Base-by-base conservation (phyloP, 176 grass and related monocot species). In the Thalia dealbata region DNA sequence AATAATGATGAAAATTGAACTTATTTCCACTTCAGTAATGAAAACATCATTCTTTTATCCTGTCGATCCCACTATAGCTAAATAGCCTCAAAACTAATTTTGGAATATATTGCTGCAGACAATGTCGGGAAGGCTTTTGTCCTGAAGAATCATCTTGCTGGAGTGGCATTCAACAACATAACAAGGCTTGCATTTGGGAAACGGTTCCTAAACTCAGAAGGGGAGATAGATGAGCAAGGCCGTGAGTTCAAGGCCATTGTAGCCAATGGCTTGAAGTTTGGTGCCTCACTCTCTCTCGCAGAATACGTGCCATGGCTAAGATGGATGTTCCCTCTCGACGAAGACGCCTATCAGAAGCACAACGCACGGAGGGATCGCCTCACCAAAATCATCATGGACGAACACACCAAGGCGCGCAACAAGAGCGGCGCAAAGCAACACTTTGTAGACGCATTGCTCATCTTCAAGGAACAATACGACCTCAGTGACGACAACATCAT, bases 171-270 rank as follows among this genome's bases (percentile, higher is more conserved):
- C 77, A 86, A 92, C 78, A 92, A 88, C 77, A 92, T 92, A 66
- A 92, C 89, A 29, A 72, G 85, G 73, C 80, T 92, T 25, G 82
- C 89, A 7, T 96, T 96, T 58, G 91, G 91, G 66, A 96, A 96
- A 78, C 85, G 91, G 50, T 96, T 96, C 76, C 19, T 91, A 69
- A 77, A 82, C 46, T 75, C 83, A 0, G 60, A 74, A 3, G 91
- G 91, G 26, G 72, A 82, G 42, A 73, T 86, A 7, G 83, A 91
- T 35, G 88, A 91, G 48, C 83, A 96, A 82, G 91, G 91, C 0
- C 52, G 72, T 8, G 91, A 96, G 83, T 91, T 96, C 83, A 91
- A 91, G 79, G 9, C 14, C 15, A 91, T 96, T 61, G 83, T 91
- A 16, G 12, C 60, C 46, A 81, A 91, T 41, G 88, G 91, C 14